phyloP scores from a whole-genome alignment of 2,329 filamentous ascomycete species.

The Colletotrichum filicis region DNA sequence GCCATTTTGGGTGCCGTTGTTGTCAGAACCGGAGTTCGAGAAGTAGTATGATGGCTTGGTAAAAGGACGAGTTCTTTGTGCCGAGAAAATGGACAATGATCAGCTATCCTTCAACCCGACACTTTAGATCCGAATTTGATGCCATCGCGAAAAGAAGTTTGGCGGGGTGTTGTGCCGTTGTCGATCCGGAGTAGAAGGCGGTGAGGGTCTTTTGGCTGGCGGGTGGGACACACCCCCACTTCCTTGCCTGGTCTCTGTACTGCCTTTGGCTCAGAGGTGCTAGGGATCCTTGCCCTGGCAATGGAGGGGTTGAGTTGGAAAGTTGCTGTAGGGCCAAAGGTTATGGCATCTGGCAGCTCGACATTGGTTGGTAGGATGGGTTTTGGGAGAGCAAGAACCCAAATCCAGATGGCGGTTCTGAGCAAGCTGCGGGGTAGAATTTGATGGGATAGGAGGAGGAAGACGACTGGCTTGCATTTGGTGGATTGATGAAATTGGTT shows the following conservation, averaged over 20 bases:
- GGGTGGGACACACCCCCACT: background rate
- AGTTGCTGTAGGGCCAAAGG: background rate
- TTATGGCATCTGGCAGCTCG: background rate
- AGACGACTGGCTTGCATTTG: background rate
- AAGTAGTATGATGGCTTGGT: too few relatives aligned
- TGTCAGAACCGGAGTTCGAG: too few relatives aligned
- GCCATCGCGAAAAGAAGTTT: slow-evolving; percentile 27
- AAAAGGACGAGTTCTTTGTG: too few relatives aligned
- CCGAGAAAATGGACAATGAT: background rate
- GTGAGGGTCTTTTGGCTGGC: background rate
- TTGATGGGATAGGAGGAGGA: background rate
- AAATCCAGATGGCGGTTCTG: background rate
- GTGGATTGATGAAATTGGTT: background rate
- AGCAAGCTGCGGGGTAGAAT: background rate
- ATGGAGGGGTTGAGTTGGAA: background rate
- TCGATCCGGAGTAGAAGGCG: slow-evolving; percentile 8
- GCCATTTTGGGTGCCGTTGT: background rate
- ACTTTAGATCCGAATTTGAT: slow-evolving; percentile 12
- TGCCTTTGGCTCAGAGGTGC: background rate
- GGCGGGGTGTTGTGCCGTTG: slow-evolving; percentile 18
- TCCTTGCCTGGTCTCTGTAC: background rate
- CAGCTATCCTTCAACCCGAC: background rate
- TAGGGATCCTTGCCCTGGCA: background rate
- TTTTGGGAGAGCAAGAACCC: background rate
- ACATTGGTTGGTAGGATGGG: background rate